A percentile compares a stretch with the other conserved stretches of the same genome.
Evolutionary conservation across 306 rosid genomes (phyloP).

Genomic region (Chamaecrista fasciculata): DNA sequence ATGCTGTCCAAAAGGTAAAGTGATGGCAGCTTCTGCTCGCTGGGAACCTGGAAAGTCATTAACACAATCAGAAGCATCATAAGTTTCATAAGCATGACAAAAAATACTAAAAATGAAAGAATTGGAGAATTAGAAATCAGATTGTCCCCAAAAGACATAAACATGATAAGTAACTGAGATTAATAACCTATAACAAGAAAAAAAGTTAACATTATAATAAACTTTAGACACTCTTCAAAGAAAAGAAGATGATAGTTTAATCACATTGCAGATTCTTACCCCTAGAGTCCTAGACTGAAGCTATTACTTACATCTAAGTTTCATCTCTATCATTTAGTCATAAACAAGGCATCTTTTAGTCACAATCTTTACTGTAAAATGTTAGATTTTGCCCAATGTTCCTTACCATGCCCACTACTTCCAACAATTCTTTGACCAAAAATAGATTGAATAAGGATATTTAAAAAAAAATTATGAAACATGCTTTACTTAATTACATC

Average conservation of each 20-base stretch:
- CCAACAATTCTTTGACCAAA: conserved; percentile 8
- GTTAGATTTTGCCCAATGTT: background rate
- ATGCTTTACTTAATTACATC: background rate
- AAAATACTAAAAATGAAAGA: background rate
- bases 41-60: conserved; percentile 73
- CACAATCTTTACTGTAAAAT: background rate
- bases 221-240: background rate
- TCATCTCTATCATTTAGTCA: no score
- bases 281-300: background rate
- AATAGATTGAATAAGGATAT: background rate
- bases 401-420: background rate
- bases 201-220: background rate
- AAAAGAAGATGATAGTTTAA: background rate
- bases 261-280: background rate
- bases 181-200: background rate
- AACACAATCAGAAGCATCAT: conserved; percentile 24
- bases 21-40: conserved; percentile 89
- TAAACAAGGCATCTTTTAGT: background rate
- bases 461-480: background rate
- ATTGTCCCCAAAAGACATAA: background rate
- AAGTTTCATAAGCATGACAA: conserved; percentile 23
- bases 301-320: background rate
- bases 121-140: conserved; percentile 20
- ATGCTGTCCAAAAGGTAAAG: conserved; percentile 96
- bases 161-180: background rate